Base-by-base conservation (phyloP, 139 green algal genomes). In the Monoraphidium neglectum region DNA sequence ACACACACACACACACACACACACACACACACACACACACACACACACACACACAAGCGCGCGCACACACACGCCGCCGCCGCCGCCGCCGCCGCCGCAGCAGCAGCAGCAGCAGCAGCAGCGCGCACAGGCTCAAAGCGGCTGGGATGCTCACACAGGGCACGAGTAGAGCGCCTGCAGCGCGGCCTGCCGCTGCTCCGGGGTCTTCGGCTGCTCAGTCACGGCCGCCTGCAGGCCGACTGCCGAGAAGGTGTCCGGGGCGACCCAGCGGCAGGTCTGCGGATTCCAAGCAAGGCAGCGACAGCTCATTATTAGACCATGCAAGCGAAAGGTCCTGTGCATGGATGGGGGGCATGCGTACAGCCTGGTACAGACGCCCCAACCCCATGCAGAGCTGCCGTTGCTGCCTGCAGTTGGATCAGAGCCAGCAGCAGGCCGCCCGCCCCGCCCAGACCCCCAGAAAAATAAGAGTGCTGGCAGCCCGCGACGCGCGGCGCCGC, bases 191-290 rank as follows among this genome's bases (percentile, higher is more conserved):
- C 89, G 84, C 30, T 81, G 78, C 37, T 76, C 54, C 0, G 49
- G 23, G 1, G 33, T 83, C 5, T 66, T 32, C 3, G 92, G 92
- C 83, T 97, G 92, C 0, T 26, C 8, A 3, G 68, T 68, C 30
- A 95, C 90, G 0, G 87, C 90, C 3, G 79, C 87, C 66, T 84
- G 78, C 5, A 56, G 40, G 4, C 77, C 79, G 28, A 80, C 79
- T 3, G 84, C 72, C 1, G 21, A 49, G 54, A 90, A 95, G 0
- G 79, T 83, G 18, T 73, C 70, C 4, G 92, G 92, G 1, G 82
- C 84, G 87, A 96, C 94, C 91, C 89, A 95, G 28, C 92, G 84
- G 77, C 92, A 97, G 0, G 88, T 94, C 65, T 61, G 54, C 47
- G 12, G 13, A 15, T 24, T 12, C 47, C 12, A 12, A 56, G 12